A percentile compares a stretch with the other conserved stretches of the same genome.
phyloP scores from a whole-genome alignment of 257 asterid genomes.

The Solanum paucissectum region DNA sequence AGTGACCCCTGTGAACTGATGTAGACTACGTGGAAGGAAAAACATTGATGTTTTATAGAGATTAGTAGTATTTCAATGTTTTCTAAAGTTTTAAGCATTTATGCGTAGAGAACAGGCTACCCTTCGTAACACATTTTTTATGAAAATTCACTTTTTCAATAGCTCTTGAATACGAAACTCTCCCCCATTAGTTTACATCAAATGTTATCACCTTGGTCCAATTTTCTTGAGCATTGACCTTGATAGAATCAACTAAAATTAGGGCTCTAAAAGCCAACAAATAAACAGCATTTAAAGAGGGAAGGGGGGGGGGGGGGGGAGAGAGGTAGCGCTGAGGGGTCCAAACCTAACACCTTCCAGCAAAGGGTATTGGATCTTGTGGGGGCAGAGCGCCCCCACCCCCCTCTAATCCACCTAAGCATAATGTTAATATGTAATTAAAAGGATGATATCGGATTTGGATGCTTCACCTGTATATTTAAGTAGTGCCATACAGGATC shows the following conservation, averaged over 20 bases:
- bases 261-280: background rate
- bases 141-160: background rate
- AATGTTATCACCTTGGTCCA: background rate
- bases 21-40: background rate
- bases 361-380: background rate
- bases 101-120: background rate
- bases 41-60: background rate
- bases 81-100: background rate
- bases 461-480: constrained; percentile 60
- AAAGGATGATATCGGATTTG: background rate
- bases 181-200: background rate
- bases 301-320: too few species aligned
- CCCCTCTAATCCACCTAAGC: background rate
- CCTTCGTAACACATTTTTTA: background rate
- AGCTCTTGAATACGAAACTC: background rate
- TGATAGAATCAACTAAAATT: background rate
- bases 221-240: background rate
- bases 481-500: constrained; percentile 96
- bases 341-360: background rate
- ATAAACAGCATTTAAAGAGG: background rate
- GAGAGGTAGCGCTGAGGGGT: background rate
- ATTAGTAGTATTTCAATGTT: background rate
- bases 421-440: background rate
- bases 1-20: background rate
- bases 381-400: background rate